phyloP scores from a whole-genome alignment of 345 rosid species.

The Hibiscus syriacus region DNA sequence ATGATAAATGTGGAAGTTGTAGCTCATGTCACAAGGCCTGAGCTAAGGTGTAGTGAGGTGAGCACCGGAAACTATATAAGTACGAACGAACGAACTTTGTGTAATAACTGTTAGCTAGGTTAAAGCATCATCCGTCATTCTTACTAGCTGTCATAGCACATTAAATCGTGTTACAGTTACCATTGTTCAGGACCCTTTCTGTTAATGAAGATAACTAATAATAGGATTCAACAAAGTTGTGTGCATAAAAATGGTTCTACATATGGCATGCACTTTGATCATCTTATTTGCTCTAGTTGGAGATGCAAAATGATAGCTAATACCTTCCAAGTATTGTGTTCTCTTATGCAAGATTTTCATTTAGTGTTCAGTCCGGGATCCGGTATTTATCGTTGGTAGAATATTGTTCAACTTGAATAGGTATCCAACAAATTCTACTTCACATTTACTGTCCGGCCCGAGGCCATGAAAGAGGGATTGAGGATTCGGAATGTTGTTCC shows the following conservation, averaged over 20 bases:
- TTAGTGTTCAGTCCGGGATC: neutral
- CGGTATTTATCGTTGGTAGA: neutral
- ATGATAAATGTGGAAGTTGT: constrained; percentile 79
- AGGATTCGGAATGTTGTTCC: constrained; percentile 83
- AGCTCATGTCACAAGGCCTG: constrained; percentile 93
- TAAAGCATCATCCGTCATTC: neutral
- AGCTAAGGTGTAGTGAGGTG: constrained; percentile 87
- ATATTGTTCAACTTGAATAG: constrained; percentile 29
- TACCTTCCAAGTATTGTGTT: neutral
- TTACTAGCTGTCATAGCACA: neutral
- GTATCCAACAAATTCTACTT: constrained; percentile 84
- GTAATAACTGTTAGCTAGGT: constrained; percentile 8
- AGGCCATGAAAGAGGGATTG: constrained; percentile 58
- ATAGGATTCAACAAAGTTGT: neutral
- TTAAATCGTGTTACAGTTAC: neutral
- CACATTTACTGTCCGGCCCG: constrained; percentile 68
- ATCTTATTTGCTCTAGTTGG: neutral
- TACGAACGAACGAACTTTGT: neutral
- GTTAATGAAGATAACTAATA: neutral
- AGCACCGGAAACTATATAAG: neutral
- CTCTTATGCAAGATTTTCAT: neutral
- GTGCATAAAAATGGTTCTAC: no score
- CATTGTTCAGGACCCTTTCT: neutral
- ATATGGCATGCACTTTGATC: neutral
- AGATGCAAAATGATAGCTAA: neutral